phyloP scores from a whole-genome alignment of 2,329 filamentous ascomycete genomes.

The Clonostachys solani region DNA sequence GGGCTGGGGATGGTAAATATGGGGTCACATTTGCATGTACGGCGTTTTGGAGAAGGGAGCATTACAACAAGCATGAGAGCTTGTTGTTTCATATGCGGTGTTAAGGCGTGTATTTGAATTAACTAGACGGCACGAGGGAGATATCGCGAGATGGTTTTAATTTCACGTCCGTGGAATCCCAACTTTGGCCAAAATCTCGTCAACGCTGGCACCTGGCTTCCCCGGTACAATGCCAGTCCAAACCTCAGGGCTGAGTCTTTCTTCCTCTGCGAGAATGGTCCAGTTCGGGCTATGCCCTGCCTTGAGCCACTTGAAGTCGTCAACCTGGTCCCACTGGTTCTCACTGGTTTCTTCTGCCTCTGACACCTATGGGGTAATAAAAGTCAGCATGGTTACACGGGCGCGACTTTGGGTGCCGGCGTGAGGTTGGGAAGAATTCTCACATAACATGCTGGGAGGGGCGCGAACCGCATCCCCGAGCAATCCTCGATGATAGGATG shows the following conservation, averaged over 20 bases:
- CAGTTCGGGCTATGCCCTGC: slow-evolving; percentile 84
- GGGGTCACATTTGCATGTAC: neutral
- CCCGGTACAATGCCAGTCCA: slow-evolving; percentile 70
- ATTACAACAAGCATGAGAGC: neutral
- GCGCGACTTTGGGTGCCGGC: neutral
- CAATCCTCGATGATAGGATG: slow-evolving; percentile 95
- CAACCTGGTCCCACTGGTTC: slow-evolving; percentile 85
- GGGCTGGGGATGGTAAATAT: neutral
- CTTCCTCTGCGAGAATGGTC: slow-evolving; percentile 59
- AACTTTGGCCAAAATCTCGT: slow-evolving; percentile 58
- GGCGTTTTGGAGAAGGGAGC: neutral
- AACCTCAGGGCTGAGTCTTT: slow-evolving; percentile 54
- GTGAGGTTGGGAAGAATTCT: slow-evolving; percentile 23
- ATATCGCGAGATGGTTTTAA: neutral
- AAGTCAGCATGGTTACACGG: neutral
- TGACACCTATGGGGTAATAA: slow-evolving; percentile 11
- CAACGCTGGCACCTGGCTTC: slow-evolving; percentile 54
- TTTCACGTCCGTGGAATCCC: slow-evolving; percentile 25
- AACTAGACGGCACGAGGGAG: neutral
- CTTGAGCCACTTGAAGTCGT: slow-evolving; percentile 98
- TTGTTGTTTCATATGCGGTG: neutral
- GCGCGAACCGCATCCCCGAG: slow-evolving; percentile 70
- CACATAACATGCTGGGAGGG: slow-evolving; percentile 67
- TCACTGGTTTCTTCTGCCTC: slow-evolving; percentile 22
- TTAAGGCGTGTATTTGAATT: neutral